These are phyloP conservation scores for Hyphopichia homilentoma DNA, from an alignment of 805 yeast species.

Conservation along the genomic window DNA sequence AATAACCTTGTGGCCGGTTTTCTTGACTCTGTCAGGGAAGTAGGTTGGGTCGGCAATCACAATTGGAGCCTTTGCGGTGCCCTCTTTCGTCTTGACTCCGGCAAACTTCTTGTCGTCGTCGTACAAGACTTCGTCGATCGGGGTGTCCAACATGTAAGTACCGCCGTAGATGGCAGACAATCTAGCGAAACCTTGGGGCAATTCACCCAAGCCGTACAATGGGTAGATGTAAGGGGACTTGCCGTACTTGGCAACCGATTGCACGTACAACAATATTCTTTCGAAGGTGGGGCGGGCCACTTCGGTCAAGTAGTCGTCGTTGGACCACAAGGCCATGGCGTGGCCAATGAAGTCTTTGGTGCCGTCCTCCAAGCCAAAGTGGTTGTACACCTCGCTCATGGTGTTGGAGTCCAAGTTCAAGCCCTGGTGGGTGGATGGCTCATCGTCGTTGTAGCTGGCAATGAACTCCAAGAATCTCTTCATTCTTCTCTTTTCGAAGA, in stretches of 20 bases:
- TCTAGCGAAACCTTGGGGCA: conserved; percentile 99
- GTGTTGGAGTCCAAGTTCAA: conserved; percentile 81
- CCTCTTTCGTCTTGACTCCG: conserved; percentile 91
- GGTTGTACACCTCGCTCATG: conserved; percentile 85
- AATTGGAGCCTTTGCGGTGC: conserved; percentile 84
- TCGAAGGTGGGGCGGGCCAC: conserved; percentile 93
- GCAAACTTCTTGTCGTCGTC: conserved; percentile 60
- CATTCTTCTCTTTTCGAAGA: conserved; percentile 94
- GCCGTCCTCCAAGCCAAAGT: conserved; percentile 88
- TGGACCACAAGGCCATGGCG: conserved; percentile 96
- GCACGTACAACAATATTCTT: conserved; percentile 78
- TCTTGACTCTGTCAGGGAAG: conserved; percentile 77
- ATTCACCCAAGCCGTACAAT: conserved; percentile 91
- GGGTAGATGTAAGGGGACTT: conserved; percentile 97
- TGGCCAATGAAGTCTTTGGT: conserved; percentile 97
- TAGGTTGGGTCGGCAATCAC: conserved; percentile 98
- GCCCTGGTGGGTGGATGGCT: conserved; percentile 76
- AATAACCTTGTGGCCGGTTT: conserved; percentile 71
- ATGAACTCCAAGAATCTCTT: conserved; percentile 87
- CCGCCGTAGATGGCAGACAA: conserved; percentile 97
- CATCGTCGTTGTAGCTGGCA: conserved; percentile 75
- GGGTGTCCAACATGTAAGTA: conserved; percentile 96
- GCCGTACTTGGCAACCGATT: conserved; percentile 91
- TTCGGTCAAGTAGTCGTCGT: conserved; percentile 80
- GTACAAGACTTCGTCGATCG: conserved; percentile 84